phyloP scores from a whole-genome alignment of 352 stramenopile species.

The Thraustochytrium striatum region DNA sequence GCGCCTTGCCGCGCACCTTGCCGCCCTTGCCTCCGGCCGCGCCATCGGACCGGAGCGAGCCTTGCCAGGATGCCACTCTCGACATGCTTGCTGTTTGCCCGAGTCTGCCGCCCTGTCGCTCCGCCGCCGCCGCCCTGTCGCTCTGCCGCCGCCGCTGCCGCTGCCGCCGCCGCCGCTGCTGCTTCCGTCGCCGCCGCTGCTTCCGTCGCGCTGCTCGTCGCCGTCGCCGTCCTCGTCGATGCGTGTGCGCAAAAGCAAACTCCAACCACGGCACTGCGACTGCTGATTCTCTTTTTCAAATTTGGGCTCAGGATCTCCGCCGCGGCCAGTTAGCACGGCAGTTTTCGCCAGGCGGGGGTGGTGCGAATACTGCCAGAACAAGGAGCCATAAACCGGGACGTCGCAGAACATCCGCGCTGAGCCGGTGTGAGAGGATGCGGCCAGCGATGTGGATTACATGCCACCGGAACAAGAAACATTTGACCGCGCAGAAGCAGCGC shows the following conservation, averaged over 20 bases:
- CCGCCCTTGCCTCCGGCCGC: background rate
- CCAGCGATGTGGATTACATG: too few species aligned
- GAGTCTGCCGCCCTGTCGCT: background rate
- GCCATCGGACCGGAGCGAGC: slow-evolving; percentile 17
- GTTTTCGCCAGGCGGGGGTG: too few species aligned
- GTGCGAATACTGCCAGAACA: too few species aligned
- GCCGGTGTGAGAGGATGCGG: too few species aligned
- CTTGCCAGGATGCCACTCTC: slow-evolving; percentile 24
- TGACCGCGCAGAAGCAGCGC: too few species aligned
- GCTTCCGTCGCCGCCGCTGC: background rate
- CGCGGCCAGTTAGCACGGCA: background rate
- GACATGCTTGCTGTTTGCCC: background rate
- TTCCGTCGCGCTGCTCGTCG: background rate
- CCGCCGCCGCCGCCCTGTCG: background rate
- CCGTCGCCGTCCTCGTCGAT: too few species aligned
- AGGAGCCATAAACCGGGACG: too few species aligned
- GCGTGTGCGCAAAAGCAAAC: background rate
- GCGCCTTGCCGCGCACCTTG: background rate
- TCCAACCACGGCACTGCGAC: background rate
- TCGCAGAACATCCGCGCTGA: too few species aligned
- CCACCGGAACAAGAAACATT: too few species aligned
- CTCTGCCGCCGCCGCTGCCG: background rate
- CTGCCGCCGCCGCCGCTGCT: too few species aligned
- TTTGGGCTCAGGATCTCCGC: background rate
- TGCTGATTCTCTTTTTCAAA: slow-evolving; percentile 6